Percentiles rank a stretch among this genome's conserved stretches.
These are phyloP conservation scores for Clarireedia monteithiana DNA, from an alignment of 2,329 filamentous ascomycete species.

Conservation along the genomic window DNA sequence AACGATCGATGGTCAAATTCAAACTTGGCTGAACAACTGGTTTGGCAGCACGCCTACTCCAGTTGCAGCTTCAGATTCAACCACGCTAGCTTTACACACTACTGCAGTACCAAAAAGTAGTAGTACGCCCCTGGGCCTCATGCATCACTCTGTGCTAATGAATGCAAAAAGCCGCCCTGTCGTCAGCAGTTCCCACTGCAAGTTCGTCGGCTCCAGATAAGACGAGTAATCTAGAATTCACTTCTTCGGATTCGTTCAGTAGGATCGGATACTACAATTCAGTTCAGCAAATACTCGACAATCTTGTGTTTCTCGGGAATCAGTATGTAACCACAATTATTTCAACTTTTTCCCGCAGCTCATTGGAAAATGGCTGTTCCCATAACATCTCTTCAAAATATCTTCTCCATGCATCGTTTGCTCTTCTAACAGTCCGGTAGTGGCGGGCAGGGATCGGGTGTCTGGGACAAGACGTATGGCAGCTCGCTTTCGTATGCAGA, in stretches of 20 bases:
- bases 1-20: constrained; percentile 4
- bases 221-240: constrained; percentile 11
- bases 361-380: no score
- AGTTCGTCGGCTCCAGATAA: constrained; percentile 5
- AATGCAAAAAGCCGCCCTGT: background rate
- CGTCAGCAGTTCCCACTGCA: background rate
- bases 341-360: background rate
- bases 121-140: background rate
- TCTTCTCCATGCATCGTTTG: no score
- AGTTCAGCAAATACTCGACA: constrained; percentile 35
- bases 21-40: constrained; percentile 7
- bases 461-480: constrained; percentile 33
- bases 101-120: background rate
- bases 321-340: constrained; percentile 15
- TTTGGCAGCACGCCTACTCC: background rate
- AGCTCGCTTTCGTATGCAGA: constrained; percentile 29
- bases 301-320: constrained; percentile 52
- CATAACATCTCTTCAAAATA: no score
- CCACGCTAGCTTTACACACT: background rate
- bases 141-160: background rate
- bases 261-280: constrained; percentile 42
- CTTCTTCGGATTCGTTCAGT: constrained; percentile 28
- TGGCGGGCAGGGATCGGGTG: constrained; percentile 47
- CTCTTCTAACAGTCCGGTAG: background rate
- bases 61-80: background rate